A percentile compares a stretch with the other conserved stretches of the same genome.
phyloP scores from a whole-genome alignment of 2,329 filamentous ascomycete genomes.

The Dissoconium aciculare region DNA sequence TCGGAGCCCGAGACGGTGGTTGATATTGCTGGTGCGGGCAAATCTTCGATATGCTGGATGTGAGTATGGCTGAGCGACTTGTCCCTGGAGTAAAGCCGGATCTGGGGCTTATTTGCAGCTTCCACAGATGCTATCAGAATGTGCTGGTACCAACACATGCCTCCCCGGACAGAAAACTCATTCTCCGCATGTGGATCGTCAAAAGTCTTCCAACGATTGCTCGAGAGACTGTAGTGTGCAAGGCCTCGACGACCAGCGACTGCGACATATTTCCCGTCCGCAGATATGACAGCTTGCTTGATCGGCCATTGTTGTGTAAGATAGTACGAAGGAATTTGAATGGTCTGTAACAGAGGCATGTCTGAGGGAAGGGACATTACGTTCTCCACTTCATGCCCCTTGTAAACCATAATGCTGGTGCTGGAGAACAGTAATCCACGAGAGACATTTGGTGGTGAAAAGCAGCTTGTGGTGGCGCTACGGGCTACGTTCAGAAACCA shows the following conservation, averaged over 20 bases:
- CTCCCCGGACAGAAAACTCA: conserved; percentile 80
- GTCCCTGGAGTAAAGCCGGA: conserved; percentile 89
- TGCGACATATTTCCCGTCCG: conserved; percentile 85
- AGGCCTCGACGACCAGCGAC: conserved; percentile 87
- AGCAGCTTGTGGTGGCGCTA: conserved; percentile 84
- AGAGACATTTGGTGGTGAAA: conserved; percentile 79
- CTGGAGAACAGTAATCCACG: conserved; percentile 80
- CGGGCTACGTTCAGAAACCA: conserved; percentile 87
- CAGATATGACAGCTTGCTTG: conserved; percentile 68
- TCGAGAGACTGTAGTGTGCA: conserved; percentile 89
- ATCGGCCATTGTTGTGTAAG: conserved; percentile 90
- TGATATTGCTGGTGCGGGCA: conserved; percentile 77
- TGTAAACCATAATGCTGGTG: conserved; percentile 77
- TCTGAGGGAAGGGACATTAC: conserved; percentile 85
- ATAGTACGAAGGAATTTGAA: conserved; percentile 71
- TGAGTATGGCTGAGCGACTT: conserved; percentile 57
- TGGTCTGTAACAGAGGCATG: conserved; percentile 85
- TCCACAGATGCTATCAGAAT: conserved; percentile 90
- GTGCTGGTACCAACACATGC: conserved; percentile 98
- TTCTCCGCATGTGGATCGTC: conserved; percentile 66
- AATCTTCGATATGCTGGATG: conserved; percentile 58
- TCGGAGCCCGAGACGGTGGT: conserved; percentile 83
- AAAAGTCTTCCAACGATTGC: conserved; percentile 92
- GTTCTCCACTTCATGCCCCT: conserved; percentile 82
- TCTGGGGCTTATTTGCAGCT: conserved; percentile 56